A percentile compares a stretch with the other conserved stretches of the same genome.
Conservation (phyloP, 2,329 filamentous ascomycete genomes). For the Seiridium unicorne region DNA sequence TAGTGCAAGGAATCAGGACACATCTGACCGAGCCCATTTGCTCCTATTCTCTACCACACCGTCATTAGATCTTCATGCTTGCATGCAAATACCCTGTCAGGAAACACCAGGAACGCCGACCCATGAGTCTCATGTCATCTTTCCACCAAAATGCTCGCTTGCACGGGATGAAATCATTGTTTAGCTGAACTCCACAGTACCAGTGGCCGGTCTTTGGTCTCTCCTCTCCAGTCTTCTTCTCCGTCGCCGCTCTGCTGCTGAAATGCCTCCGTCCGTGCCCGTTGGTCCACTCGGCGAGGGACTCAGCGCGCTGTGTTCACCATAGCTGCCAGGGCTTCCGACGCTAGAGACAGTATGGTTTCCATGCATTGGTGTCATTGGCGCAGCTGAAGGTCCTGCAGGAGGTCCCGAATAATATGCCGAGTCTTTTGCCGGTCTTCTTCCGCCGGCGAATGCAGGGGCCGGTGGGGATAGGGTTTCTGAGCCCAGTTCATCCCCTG, state of each 20-base stretch:
- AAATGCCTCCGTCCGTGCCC: constrained; percentile 36
- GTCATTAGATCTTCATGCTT: too few relatives aligned
- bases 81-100: background rate
- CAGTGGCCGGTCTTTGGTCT: constrained; percentile 30
- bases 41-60: too few relatives aligned
- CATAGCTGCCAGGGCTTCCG: constrained; percentile 50
- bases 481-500: constrained; percentile 47
- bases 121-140: background rate
- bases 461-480: constrained; percentile 52
- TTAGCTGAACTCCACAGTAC: constrained; percentile 20
- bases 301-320: constrained; percentile 54
- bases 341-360: constrained; percentile 45
- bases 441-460: constrained; percentile 53
- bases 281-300: constrained; percentile 40
- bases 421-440: constrained; percentile 54
- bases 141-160: background rate
- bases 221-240: constrained; percentile 55
- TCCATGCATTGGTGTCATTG: constrained; percentile 8
- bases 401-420: constrained; percentile 58
- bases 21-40: too few relatives aligned
- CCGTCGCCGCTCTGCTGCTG: constrained; percentile 50
- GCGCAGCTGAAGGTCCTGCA: constrained; percentile 32
- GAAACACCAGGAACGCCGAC: constrained; percentile 3
- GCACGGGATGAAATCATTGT: background rate
- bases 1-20: too few relatives aligned